Percentiles rank a stretch among this genome's conserved stretches.
Evolutionary conservation across 768 basidiomycete species (phyloP).

Genomic region (Hygrocybe coccinea): DNA sequence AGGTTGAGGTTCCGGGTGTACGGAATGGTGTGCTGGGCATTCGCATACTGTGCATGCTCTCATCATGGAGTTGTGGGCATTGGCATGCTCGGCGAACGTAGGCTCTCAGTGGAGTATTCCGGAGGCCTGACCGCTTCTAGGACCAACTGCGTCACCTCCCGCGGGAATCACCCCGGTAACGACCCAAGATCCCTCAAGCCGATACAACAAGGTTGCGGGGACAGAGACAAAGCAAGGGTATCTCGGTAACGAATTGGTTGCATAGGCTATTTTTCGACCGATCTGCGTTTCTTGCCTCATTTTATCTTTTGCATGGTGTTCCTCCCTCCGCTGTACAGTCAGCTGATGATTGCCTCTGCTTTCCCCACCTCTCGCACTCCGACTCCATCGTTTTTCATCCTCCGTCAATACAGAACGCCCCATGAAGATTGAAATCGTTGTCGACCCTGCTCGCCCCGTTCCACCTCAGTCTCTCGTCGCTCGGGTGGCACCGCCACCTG

Average conservation of each 20-base stretch:
- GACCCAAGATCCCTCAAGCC: no score
- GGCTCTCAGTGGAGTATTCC: no score
- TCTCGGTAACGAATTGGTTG: constrained; percentile 36
- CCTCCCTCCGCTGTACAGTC: constrained; percentile 40
- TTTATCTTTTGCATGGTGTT: constrained; percentile 40
- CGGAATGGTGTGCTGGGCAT: no score
- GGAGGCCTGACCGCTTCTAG: no score
- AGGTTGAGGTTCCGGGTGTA: no score
- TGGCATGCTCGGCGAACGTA: no score
- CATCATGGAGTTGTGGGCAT: no score
- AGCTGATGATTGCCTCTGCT: constrained; percentile 44
- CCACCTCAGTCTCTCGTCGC: constrained; percentile 62
- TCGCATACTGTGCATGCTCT: no score
- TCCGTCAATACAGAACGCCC: constrained; percentile 66
- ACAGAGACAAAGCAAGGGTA: constrained; percentile 42
- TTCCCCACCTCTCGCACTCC: constrained; percentile 35
- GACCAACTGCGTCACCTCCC: no score
- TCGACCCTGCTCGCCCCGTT: constrained; percentile 74
- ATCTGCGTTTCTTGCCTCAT: constrained; percentile 30
- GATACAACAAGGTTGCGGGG: no score
- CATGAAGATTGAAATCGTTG: constrained; percentile 97
- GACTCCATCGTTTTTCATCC: constrained; percentile 9
- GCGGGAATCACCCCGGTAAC: no score
- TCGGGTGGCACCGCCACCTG: constrained; percentile 75
- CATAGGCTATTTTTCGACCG: constrained; percentile 22